Base-by-base conservation (phyloP, 192 early-diverging fungal genomes). In the Coemansia sp. region DNA sequence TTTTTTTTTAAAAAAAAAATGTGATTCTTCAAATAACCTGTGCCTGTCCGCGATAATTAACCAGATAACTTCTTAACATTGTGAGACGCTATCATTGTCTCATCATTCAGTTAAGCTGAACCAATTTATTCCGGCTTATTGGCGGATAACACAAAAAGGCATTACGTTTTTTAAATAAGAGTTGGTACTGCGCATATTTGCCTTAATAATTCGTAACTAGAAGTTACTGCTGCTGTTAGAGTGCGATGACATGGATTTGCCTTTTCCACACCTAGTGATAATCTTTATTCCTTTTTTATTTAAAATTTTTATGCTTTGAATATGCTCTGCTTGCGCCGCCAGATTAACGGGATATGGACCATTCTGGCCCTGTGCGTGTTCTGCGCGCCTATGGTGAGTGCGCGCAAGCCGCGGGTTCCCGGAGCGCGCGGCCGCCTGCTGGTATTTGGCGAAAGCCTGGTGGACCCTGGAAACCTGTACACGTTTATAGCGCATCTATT, bases 391-490 rank as follows among this genome's bases (percentile, higher is more conserved):
- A 8, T 21, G 2, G 44, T 48, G 7, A 16, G 22, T 25, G 75
- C 55, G 7, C 67, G 64, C 42, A 77, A 71, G 38, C 68, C 75
- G 14, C 75, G 75, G 5, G 75, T 77, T 19, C 75, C 75, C 0
- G 75, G 75, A 1, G 69, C 75, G 25, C 59, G 60, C n/a, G 75
- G 75, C 11, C 60, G 75, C 16, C 55, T 77, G 46, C 58, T 77
- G 18, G 75, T 77, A 19, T 77, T 77, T 67, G 75, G 75, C 30
- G 74, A 77, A 33, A 77, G 74, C 31, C 57, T 77, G 27, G 74
- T 77, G 38, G 74, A 77, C 31, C 65, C 74, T 2, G 74, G 74
- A 11, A 77, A 77, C 22, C 65, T 77, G 18, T 77, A 77, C 62
- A 77, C 74, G 9, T 60, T 67, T 53, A 77, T 77, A 9, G 64